Evolutionary conservation across 495 filamentous ascomycete genomes (phyloP), one percentile per base, ranked within the genome.

Genomic region (Darksidea phi): DNA sequence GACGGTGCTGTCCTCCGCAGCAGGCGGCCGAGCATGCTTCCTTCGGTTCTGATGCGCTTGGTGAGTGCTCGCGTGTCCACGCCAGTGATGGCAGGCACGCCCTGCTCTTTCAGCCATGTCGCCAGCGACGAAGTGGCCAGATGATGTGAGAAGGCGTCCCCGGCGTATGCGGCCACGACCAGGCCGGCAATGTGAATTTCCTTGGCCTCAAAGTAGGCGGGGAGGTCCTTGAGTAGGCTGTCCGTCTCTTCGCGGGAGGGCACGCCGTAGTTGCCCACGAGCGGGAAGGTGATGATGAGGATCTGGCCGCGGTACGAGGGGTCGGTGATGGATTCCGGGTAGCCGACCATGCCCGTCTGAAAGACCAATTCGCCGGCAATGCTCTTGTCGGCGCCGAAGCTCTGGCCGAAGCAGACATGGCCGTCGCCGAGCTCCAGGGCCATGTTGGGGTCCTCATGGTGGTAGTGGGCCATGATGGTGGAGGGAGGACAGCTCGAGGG

Each of bases 341-440:
- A 98, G 61, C 94, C 94, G 57, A 98, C 94, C 94, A 98, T 95
- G 71, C 94, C 94, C 49, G 94, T 98, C 80, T 98, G 94, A 78
- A 98, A 98, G 75, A 98, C 94, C 72, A 97, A 79, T 82, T 98
- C 94, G 69, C 94, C 94, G 58, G 93, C 87, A 67, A 94, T 84
- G 71, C 87, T 95, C 80, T 89, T 94, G 70, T 90, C 80, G 24
- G 91, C 90, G 71, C 94, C 94, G 72, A 97, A 98, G 79, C 91
- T 96, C 77, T 90, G 88, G 54, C 94, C 94, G 67, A 91, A 88
- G 79, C 91, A 95, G 67, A 86, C 82, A 28, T 84, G 84, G 70
- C 90, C 91, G 81, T 97, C 91, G 71, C 95, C 81, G 55, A 98
- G 83, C 76, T 98, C 93, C 56, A 98, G 86, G 67, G 84, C 84